Percentiles rank a stretch among this genome's conserved stretches.
phyloP scores from a whole-genome alignment of 495 filamentous ascomycete species.

The Trichocladium uniseriatum region DNA sequence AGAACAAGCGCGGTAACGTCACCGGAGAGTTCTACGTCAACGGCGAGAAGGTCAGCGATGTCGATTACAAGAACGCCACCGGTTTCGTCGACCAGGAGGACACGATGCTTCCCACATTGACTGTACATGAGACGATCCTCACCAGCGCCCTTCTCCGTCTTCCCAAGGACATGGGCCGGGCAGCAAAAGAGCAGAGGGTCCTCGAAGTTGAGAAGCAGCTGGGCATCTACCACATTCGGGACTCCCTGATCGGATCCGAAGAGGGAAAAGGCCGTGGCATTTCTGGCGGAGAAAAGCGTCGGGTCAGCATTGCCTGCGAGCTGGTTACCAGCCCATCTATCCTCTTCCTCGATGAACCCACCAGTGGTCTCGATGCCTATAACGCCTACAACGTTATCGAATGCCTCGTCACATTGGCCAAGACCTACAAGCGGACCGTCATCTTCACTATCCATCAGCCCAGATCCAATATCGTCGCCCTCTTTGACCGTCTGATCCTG shows the following conservation, averaged over 20 bases:
- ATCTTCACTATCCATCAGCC: constrained; percentile 99
- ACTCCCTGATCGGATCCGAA: constrained; percentile 95
- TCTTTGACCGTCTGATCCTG: constrained; percentile 89
- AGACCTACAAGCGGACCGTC: constrained; percentile 90
- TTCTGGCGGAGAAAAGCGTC: constrained; percentile 90
- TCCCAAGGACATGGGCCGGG: constrained; percentile 77
- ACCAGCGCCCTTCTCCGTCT: constrained; percentile 86
- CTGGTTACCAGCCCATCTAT: constrained; percentile 96
- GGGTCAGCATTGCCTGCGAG: constrained; percentile 95
- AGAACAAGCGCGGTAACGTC: constrained; percentile 84
- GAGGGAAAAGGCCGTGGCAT: constrained; percentile 91
- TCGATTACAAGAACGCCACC: constrained; percentile 81
- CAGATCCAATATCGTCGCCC: constrained; percentile 98
- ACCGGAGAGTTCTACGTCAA: constrained; percentile 87
- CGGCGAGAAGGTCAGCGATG: constrained; percentile 76
- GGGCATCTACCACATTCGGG: constrained; percentile 82
- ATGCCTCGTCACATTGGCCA: constrained; percentile 87
- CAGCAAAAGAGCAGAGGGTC: constrained; percentile 80
- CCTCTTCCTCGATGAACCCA: constrained; percentile 93
- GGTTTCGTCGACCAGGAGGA: constrained; percentile 98
- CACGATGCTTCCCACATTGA: constrained; percentile 92
- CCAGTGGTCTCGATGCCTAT: constrained; percentile 88
- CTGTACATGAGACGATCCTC: constrained; percentile 95
- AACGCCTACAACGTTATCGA: constrained; percentile 98
- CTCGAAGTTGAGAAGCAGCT: constrained; percentile 91